Conservation (phyloP, 345 rosid genomes). For the Rhodamnia rubescens region DNA sequence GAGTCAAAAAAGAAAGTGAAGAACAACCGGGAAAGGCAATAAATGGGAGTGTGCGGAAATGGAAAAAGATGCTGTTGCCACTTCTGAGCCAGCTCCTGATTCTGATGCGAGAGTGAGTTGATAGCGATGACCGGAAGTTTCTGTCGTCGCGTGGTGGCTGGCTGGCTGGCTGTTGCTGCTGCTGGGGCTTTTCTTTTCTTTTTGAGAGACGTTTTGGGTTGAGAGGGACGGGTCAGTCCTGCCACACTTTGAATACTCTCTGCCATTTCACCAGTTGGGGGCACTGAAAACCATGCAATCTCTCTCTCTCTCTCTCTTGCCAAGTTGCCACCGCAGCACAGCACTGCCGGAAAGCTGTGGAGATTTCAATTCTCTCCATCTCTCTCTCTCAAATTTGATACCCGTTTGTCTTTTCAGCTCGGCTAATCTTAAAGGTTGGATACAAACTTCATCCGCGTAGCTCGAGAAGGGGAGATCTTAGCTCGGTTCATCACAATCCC, state of each 20-base stretch:
- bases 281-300: slow-evolving; percentile 75
- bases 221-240: slow-evolving; percentile 12
- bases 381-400: neutral
- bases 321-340: neutral
- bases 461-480: neutral
- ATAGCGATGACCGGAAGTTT: neutral
- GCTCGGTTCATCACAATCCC: neutral
- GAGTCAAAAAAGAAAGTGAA: neutral
- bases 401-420: neutral
- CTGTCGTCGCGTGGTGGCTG: neutral
- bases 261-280: slow-evolving; percentile 1
- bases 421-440: neutral
- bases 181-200: neutral
- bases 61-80: neutral
- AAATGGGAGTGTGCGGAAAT: neutral
- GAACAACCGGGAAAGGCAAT: neutral
- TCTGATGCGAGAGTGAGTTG: neutral
- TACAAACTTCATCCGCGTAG: neutral
- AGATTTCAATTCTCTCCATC: neutral
- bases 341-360: neutral
- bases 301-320: neutral
- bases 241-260: neutral
- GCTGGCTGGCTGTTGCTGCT: no score
- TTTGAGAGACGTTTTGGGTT: neutral
- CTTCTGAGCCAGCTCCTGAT: neutral